These are phyloP conservation scores for Paxillus rubicundulus DNA, from an alignment of 768 basidiomycete genomes.

Conservation along the genomic window DNA sequence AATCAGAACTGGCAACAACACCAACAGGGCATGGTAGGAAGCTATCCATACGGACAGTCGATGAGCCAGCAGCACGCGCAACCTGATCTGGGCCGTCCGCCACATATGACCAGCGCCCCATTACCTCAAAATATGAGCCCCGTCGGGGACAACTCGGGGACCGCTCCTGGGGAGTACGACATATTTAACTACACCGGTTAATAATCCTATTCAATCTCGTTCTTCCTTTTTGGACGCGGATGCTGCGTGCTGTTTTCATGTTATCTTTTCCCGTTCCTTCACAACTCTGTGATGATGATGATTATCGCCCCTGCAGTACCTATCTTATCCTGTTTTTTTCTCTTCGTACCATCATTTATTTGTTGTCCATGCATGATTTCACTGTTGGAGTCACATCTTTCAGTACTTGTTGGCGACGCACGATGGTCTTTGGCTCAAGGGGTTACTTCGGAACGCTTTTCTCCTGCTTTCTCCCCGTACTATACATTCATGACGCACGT, in stretches of 20 bases:
- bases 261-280: slow-evolving; percentile 2
- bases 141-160: slow-evolving; percentile 40
- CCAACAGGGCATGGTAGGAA: slow-evolving; percentile 25
- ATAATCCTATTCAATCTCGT: slow-evolving; percentile 23
- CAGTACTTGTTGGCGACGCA: neutral
- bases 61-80: slow-evolving; percentile 20
- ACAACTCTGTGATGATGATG: slow-evolving; percentile 15
- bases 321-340: slow-evolving; percentile 18
- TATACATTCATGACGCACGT: slow-evolving; percentile 16
- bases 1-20: slow-evolving; percentile 28
- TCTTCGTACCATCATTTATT: slow-evolving; percentile 1
- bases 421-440: neutral
- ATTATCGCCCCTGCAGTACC: slow-evolving; percentile 26
- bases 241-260: slow-evolving; percentile 16
- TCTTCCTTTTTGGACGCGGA: slow-evolving; percentile 17
- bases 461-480: slow-evolving; percentile 10
- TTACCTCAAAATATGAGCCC: slow-evolving; percentile 44
- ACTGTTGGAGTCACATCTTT: slow-evolving; percentile 7
- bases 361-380: slow-evolving; percentile 7
- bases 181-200: slow-evolving; percentile 57
- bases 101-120: slow-evolving; percentile 53
- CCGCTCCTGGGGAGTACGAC: slow-evolving; percentile 47
- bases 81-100: slow-evolving; percentile 36
- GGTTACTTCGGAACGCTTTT: neutral
- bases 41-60: slow-evolving; percentile 29